Evolutionary conservation across 306 rosid species (phyloP).

Genomic region (Lupinus albus): DNA sequence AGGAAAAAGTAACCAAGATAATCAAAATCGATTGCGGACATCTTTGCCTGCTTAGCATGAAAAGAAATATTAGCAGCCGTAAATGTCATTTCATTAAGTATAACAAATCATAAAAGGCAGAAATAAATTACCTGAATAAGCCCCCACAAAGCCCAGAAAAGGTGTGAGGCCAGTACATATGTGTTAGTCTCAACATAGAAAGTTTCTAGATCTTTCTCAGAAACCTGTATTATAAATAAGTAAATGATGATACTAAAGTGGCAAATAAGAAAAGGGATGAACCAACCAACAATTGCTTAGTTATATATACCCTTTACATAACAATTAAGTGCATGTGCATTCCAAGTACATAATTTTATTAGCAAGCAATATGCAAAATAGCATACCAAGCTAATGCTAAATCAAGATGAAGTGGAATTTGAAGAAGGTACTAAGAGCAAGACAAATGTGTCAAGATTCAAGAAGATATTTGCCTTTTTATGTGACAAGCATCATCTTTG

Average conservation of each 20-base stretch:
- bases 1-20: slow-evolving; percentile 80
- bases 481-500: slow-evolving; percentile 2
- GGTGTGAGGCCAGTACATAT: slow-evolving; percentile 70
- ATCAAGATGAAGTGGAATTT: slow-evolving; percentile 5
- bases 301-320: not conserved
- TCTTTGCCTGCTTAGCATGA: slow-evolving; percentile 60
- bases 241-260: not conserved
- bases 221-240: slow-evolving; percentile 51
- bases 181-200: slow-evolving; percentile 78
- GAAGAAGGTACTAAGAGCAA: not conserved
- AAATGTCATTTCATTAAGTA: slow-evolving; percentile 3
- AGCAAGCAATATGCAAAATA: not conserved
- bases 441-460: not conserved
- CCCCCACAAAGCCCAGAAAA: slow-evolving; percentile 95
- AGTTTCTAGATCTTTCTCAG: slow-evolving; percentile 66
- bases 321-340: not conserved
- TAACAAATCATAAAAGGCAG: slow-evolving; percentile 27
- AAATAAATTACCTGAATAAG: slow-evolving; percentile 79
- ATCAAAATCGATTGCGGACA: slow-evolving; percentile 79
- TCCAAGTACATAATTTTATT: slow-evolving; percentile 8
- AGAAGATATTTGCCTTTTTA: not conserved
- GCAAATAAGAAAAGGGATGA: not conserved
- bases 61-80: slow-evolving; percentile 4
- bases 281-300: not conserved
- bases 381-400: not conserved